Base-by-base conservation (phyloP, 345 rosid genomes). In the Corymbia maculata region DNA sequence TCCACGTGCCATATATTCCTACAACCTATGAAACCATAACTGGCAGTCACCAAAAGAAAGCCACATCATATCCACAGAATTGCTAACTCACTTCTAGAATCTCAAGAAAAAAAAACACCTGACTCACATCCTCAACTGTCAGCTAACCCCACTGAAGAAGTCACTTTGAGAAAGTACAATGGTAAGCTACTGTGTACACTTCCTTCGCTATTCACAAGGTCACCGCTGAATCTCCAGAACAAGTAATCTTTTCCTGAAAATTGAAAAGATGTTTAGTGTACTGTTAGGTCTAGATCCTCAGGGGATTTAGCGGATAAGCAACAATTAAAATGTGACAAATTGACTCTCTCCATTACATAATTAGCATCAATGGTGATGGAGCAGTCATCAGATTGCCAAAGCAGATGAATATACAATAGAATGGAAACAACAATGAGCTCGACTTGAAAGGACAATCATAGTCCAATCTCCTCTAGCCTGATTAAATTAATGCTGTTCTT, bases 201-300 rank as follows among this genome's bases (percentile, higher is more conserved):
- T 85, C 86, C 61, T 85, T 85, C 45, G 26, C 86, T 85, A 85
- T 85, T 85, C 86, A 85, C 86, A 85, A n/a, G 87, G 85, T 88
- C 57, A 44, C 87, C 49, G 64, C 88, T 89, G 86, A 30, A 82
- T 87, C 55, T 44, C 89, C 66, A 59, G 51, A 87, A 85, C 68
- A 36, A 42, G 45, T 86, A 75, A 64, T 79, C 30, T 59, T 13
- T 36, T 44, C 66, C 84, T 85, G 70, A 44, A 86, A 17, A 57
- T 86, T 57, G 52, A 59, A 52, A 86, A 17, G 30, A 19, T 19
- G 49, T 30, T 57, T 14, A 8, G 2, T 85, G 51, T 13, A 85
- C 30, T 9, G 22, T 70, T 36, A 19, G 36, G 47, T 36, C 47
- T 70, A 15, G 47, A 15, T 36, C 80, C 7, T 36, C 80, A 32